phyloP scores from a whole-genome alignment of 2,329 filamentous ascomycete species.

The Monilinia aucupariae region DNA sequence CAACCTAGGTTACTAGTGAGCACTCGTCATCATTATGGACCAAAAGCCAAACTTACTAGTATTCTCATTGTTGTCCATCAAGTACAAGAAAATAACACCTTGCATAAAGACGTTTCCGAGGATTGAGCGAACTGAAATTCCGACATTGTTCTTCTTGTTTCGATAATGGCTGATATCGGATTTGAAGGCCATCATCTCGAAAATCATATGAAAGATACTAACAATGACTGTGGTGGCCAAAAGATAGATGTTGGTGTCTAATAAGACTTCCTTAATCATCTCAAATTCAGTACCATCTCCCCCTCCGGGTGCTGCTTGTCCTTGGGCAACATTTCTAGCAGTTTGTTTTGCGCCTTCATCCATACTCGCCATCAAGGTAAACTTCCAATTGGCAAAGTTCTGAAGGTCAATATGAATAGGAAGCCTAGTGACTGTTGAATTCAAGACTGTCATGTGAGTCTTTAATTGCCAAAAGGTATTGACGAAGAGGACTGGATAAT shows the following conservation, averaged over 20 bases:
- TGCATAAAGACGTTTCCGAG: slow-evolving; percentile 99
- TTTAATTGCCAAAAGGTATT: slow-evolving; percentile 98
- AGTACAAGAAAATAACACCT: slow-evolving; percentile 87
- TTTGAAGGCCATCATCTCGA: slow-evolving; percentile 94
- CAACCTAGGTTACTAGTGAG: slow-evolving; percentile 46
- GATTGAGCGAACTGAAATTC: slow-evolving; percentile 92
- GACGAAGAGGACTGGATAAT: slow-evolving; percentile 81
- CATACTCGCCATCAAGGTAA: slow-evolving; percentile 74
- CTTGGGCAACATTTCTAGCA: slow-evolving; percentile 66
- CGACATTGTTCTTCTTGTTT: slow-evolving; percentile 99
- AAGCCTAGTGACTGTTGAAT: slow-evolving; percentile 77
- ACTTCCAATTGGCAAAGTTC: slow-evolving; percentile 85
- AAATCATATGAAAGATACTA: slow-evolving; percentile 84
- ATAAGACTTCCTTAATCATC: slow-evolving; percentile 90
- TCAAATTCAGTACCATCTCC: slow-evolving; percentile 93
- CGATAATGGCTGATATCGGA: slow-evolving; percentile 97
- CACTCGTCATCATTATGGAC: slow-evolving; percentile 1
- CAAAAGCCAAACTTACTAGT: slow-evolving; percentile 48
- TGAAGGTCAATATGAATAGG: slow-evolving; percentile 79
- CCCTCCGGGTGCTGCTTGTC: slow-evolving; percentile 52
- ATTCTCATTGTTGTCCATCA: slow-evolving; percentile 94
- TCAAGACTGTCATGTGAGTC: slow-evolving; percentile 84
- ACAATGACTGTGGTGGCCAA: slow-evolving; percentile 79
- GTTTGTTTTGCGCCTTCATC: slow-evolving; percentile 84
- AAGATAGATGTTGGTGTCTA: slow-evolving; percentile 91